Conservation (phyloP, 192 early-diverging fungal species). For the Umbelopsis sp. region DNA sequence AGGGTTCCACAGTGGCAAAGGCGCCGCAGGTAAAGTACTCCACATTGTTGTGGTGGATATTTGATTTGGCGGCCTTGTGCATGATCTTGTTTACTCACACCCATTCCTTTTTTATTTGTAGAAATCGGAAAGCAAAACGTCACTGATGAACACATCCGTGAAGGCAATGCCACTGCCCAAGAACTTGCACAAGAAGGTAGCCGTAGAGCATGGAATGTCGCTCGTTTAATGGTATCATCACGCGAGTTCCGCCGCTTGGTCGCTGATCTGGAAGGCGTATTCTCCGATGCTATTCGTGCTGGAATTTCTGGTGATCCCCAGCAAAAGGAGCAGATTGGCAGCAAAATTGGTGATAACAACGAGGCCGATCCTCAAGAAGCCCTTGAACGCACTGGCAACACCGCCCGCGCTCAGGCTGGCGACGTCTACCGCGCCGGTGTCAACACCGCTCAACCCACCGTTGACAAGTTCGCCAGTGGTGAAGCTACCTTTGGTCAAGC, state of each 20-base stretch:
- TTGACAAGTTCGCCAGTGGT: constrained; percentile 27
- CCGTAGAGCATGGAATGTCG: constrained; percentile 43
- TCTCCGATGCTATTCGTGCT: constrained; percentile 34
- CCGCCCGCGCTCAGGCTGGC: constrained; percentile 29
- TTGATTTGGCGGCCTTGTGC: too few species aligned
- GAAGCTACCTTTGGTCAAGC: constrained; percentile 34
- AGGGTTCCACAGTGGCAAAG: constrained; percentile 26
- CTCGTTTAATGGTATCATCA: constrained; percentile 47
- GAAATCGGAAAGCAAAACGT: constrained; percentile 4
- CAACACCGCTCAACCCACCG: constrained; percentile 17
- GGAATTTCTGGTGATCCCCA: constrained; percentile 7
- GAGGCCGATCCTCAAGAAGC: constrained; percentile 35
- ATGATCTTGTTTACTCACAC: neutral
- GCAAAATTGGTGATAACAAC: constrained; percentile 28
- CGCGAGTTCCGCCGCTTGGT: constrained; percentile 50
- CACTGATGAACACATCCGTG: neutral
- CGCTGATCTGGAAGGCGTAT: constrained; percentile 41
- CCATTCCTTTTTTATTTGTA: neutral
- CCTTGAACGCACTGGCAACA: constrained; percentile 19
- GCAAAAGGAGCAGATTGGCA: constrained; percentile 18
- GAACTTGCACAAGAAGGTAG: constrained; percentile 34
- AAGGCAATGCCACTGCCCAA: constrained; percentile 31
- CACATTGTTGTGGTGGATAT: neutral
- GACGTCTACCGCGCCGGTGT: constrained; percentile 33
- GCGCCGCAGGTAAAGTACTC: neutral